Percentiles rank a stretch among this genome's conserved stretches.
phyloP scores from a whole-genome alignment of 225 moss, liverwort and hornwort genomes.

The Climacium dendroides region DNA sequence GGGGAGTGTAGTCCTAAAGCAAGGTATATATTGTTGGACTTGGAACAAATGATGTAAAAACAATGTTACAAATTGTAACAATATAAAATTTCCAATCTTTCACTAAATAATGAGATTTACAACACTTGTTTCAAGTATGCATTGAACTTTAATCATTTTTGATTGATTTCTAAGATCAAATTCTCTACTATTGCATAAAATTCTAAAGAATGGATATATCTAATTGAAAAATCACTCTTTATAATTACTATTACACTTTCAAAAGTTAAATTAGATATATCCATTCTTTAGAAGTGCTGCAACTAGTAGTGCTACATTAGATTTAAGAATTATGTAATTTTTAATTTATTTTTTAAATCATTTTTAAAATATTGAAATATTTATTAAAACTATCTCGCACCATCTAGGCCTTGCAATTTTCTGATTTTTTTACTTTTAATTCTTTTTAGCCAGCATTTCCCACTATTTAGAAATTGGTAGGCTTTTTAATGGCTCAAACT shows the following conservation, averaged over 20 bases:
- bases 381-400: no score
- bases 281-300: no score
- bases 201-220: background rate
- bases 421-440: no score
- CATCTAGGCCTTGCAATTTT: no score
- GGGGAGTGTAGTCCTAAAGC: rapidly evolving
- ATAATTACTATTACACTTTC: background rate
- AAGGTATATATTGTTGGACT: rapidly evolving
- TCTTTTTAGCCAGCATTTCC: no score
- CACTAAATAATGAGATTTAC: background rate
- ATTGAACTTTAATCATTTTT: background rate
- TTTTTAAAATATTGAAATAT: no score
- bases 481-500: no score
- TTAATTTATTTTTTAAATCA: no score
- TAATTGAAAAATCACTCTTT: background rate
- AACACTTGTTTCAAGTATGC: background rate
- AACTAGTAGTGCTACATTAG: no score
- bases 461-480: background rate
- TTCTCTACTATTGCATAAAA: background rate
- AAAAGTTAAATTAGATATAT: background rate
- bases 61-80: background rate
- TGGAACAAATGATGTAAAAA: background rate
- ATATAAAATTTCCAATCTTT: background rate
- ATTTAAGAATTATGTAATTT: no score
- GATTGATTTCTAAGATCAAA: background rate